Conservation (phyloP, 2,329 filamentous ascomycete genomes). For the Esteya vermicola region DNA sequence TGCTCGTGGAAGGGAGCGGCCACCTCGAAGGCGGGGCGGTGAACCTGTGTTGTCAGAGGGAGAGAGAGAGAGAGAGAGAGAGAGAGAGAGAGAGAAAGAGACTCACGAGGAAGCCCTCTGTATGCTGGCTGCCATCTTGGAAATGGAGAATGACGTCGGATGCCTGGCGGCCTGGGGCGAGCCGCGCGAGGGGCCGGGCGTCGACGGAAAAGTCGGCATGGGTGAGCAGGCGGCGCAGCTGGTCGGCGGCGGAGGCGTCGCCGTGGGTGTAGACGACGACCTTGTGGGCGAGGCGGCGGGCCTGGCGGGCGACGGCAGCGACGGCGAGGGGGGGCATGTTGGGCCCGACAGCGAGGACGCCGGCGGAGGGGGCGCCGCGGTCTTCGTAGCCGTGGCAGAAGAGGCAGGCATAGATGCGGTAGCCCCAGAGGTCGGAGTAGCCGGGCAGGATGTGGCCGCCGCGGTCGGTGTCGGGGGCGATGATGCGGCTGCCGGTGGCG, state of each 20-base stretch:
- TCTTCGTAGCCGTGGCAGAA: slow-evolving; percentile 48
- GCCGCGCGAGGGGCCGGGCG: slow-evolving; percentile 11
- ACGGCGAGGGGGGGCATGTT: slow-evolving; percentile 18
- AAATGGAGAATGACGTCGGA: slow-evolving; percentile 22
- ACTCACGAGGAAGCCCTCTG: slow-evolving; percentile 25
- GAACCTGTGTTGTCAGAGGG: too few species aligned
- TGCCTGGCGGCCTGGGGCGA: slow-evolving; percentile 15
- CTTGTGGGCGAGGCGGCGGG: slow-evolving; percentile 24
- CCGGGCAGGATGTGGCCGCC: too few species aligned
- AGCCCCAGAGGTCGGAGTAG: slow-evolving; percentile 39
- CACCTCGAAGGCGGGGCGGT: slow-evolving; percentile 21
- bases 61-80: too few species aligned
- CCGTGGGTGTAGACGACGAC: slow-evolving; percentile 39
- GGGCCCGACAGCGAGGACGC: slow-evolving; percentile 28
- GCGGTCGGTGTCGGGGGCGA: slow-evolving; percentile 32
- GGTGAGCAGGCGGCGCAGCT: slow-evolving; percentile 2
- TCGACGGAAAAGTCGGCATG: slow-evolving; percentile 18
- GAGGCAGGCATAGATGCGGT: slow-evolving; percentile 37
- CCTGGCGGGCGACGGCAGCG: slow-evolving; percentile 27
- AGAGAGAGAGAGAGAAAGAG: too few species aligned
- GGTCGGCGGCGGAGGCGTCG: slow-evolving; percentile 17
- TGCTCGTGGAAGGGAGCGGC: slow-evolving; percentile 26
- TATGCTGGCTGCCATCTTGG: slow-evolving; percentile 21
- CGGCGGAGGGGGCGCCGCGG: slow-evolving; percentile 27
- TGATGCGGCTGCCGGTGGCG: slow-evolving; percentile 37